Evolutionary conservation across 1,284 basidiomycete genomes (phyloP).

Genomic region (Ustilago trichophora): DNA sequence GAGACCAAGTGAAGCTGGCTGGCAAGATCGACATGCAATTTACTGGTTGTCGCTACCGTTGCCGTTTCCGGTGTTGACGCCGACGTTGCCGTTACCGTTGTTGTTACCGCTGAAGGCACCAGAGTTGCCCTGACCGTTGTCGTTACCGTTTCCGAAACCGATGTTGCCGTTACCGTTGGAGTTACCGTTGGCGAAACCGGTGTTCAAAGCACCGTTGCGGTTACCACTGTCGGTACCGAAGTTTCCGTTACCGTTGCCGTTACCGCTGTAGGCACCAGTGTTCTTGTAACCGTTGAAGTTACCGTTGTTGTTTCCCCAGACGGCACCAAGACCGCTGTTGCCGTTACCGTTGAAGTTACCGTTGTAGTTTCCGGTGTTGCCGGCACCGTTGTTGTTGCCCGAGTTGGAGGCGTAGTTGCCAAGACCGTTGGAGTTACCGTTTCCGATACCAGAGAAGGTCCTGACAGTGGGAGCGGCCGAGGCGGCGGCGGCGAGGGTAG

Average conservation of each 20-base stretch:
- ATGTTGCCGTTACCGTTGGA: background rate
- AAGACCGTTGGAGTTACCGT: background rate
- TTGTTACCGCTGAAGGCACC: slow-evolving; percentile 1
- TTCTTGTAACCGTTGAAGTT: background rate
- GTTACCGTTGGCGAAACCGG: background rate
- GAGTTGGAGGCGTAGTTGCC: background rate
- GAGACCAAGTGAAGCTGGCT: too few species aligned
- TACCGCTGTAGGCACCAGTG: background rate
- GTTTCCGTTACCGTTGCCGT: slow-evolving; percentile 1
- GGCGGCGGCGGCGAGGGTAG: slow-evolving; percentile 1
- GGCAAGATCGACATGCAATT: too few species aligned
- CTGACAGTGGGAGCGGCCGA: slow-evolving; percentile 4
- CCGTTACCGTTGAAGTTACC: background rate
- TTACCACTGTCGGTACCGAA: background rate
- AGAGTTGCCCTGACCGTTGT: slow-evolving; percentile 1
- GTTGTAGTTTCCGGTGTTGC: background rate
- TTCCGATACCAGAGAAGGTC: background rate
- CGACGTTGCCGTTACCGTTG: slow-evolving; percentile 5
- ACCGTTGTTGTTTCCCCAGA: background rate
- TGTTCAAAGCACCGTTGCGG: background rate
- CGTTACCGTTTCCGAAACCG: background rate
- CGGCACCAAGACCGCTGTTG: background rate
- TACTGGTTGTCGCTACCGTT: background rate
- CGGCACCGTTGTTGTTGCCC: background rate
- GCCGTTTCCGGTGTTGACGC: background rate